These are phyloP conservation scores for Fraxinus americana DNA, from an alignment of 257 asterid species.

Conservation along the genomic window DNA sequence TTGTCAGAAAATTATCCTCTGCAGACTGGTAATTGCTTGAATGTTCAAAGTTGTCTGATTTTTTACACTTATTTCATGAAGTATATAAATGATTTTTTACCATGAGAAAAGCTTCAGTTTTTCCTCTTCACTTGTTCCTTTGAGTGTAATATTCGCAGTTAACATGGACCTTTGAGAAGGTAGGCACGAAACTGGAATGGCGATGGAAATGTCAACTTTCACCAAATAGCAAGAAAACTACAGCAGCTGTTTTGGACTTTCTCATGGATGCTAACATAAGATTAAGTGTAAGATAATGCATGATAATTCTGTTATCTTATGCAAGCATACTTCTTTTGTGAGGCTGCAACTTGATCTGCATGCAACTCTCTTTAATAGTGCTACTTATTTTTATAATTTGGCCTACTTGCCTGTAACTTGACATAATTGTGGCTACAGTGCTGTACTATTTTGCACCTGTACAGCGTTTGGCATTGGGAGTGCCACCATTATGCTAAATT, in stretches of 20 bases:
- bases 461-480: neutral
- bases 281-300: conserved; percentile 68
- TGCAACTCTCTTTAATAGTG: neutral
- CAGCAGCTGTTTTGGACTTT: conserved; percentile 78
- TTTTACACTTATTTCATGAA: neutral
- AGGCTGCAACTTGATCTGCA: neutral
- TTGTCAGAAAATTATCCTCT: neutral
- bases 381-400: neutral
- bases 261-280: conserved; percentile 92
- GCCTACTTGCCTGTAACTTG: neutral
- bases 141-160: conserved; percentile 44
- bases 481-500: neutral
- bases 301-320: neutral
- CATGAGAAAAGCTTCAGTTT: neutral
- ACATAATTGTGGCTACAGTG: neutral
- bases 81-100: neutral
- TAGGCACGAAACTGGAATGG: conserved; percentile 90
- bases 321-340: neutral
- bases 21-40: neutral
- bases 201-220: conserved; percentile 92
- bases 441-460: neutral
- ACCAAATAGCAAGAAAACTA: conserved; percentile 51
- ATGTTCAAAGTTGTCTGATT: neutral
- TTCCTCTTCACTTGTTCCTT: conserved; percentile 5
- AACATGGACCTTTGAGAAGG: conserved; percentile 91